A percentile compares a stretch with the other conserved stretches of the same genome.
phyloP scores from a whole-genome alignment of 2,329 filamentous ascomycete genomes.

The Epichloe aotearoae region DNA sequence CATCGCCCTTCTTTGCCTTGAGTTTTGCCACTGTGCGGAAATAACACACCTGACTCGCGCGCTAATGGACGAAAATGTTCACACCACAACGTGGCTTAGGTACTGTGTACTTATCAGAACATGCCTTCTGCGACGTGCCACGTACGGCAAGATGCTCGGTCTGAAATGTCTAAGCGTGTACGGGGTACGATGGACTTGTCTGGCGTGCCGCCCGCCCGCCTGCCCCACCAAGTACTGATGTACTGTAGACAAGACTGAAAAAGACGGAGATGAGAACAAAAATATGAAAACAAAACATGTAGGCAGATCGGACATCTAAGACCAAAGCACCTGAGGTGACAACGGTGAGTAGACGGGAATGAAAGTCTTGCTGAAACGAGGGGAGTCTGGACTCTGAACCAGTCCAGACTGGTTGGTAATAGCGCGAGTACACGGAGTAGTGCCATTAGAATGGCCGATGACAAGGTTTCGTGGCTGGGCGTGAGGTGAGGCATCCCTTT shows the following conservation, averaged over 20 bases:
- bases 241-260: too few relatives aligned
- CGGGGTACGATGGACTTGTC: too few relatives aligned
- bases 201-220: too few relatives aligned
- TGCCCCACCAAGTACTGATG: too few relatives aligned
- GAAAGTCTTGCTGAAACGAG: background rate
- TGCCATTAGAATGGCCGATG: background rate
- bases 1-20: background rate
- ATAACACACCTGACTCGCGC: constrained; percentile 1
- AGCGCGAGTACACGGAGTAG: background rate
- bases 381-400: background rate
- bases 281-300: too few relatives aligned
- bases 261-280: too few relatives aligned
- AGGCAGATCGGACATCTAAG: background rate
- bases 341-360: background rate
- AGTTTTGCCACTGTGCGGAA: background rate
- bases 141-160: too few relatives aligned
- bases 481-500: background rate
- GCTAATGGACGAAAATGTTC: background rate
- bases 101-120: background rate
- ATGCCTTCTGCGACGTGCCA: too few relatives aligned
- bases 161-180: too few relatives aligned
- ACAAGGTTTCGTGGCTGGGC: background rate
- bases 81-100: background rate
- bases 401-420: background rate
- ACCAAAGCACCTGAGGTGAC: background rate